Percentiles rank a stretch among this genome's conserved stretches.
These are phyloP conservation scores for Xylaria arbuscula DNA, from an alignment of 2,329 filamentous ascomycete species.

Conservation along the genomic window DNA sequence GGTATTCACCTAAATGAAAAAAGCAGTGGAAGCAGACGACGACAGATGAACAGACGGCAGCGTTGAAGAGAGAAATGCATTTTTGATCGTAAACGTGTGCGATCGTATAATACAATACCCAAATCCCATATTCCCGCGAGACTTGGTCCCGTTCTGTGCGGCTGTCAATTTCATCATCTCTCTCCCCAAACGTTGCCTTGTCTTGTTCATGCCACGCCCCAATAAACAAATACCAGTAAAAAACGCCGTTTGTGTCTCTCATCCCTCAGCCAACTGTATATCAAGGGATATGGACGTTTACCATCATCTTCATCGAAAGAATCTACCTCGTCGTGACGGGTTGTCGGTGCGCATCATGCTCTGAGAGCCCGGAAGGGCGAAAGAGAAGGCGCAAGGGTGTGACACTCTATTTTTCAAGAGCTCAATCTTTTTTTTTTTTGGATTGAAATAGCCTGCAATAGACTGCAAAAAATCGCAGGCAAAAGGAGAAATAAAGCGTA, in stretches of 20 bases:
- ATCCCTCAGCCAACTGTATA: neutral
- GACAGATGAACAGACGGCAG: conserved; percentile 15
- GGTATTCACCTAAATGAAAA: conserved; percentile 21
- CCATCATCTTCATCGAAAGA: conserved; percentile 14
- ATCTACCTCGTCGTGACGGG: conserved; percentile 6
- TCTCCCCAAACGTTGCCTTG: neutral
- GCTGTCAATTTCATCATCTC: conserved; percentile 4
- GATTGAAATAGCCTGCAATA: conserved; percentile 8
- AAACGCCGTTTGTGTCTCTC: neutral
- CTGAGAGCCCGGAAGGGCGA: neutral
- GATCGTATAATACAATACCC: conserved; percentile 28
- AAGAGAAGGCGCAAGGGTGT: conserved; percentile 21
- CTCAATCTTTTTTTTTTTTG: conserved; percentile 14
- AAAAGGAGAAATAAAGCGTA: conserved; percentile 28
- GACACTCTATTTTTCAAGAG: conserved; percentile 39
- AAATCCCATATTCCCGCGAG: neutral
- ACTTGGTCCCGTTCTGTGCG: neutral
- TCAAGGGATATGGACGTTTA: neutral
- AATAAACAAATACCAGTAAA: neutral
- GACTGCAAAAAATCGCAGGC: conserved; percentile 15
- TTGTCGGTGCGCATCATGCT: conserved; percentile 10
- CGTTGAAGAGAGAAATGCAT: conserved; percentile 24
- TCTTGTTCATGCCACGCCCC: neutral
- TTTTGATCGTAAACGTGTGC: conserved; percentile 17
- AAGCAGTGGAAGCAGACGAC: conserved; percentile 5